A percentile compares a stretch with the other conserved stretches of the same genome.
These are phyloP conservation scores for Fusarium scirpi DNA, from an alignment of 2,329 filamentous ascomycete genomes.

Conservation along the genomic window DNA sequence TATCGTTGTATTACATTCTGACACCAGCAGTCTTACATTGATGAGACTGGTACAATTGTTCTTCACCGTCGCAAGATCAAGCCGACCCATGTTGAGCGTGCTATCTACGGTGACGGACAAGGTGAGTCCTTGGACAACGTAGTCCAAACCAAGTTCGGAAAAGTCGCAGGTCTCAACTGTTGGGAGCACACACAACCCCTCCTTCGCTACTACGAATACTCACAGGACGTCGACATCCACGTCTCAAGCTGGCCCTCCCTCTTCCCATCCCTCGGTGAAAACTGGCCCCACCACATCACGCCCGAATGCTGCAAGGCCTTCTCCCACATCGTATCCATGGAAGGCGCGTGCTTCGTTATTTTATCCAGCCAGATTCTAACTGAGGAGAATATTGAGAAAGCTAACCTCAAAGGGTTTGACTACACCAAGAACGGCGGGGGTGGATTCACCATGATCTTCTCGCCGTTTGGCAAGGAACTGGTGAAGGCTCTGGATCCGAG, in stretches of 20 bases:
- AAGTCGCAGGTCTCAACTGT: slow-evolving; percentile 58
- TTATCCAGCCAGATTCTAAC: slow-evolving; percentile 62
- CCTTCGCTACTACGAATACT: slow-evolving; percentile 16
- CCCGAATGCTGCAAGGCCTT: slow-evolving; percentile 48
- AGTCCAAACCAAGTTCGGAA: not conserved
- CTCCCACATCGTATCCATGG: slow-evolving; percentile 66
- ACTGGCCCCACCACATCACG: slow-evolving; percentile 45
- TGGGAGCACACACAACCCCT: slow-evolving; percentile 48
- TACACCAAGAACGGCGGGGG: slow-evolving; percentile 39
- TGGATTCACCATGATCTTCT: slow-evolving; percentile 49
- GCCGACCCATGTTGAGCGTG: slow-evolving; percentile 64
- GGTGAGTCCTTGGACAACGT: not conserved
- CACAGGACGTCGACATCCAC: slow-evolving; percentile 18
- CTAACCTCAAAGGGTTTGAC: slow-evolving; percentile 49
- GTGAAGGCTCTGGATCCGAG: slow-evolving; percentile 43
- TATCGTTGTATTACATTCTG: accelerated
- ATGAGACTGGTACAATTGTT: slow-evolving; percentile 53
- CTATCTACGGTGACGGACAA: slow-evolving; percentile 59
- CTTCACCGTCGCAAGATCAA: slow-evolving; percentile 62
- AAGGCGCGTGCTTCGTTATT: slow-evolving; percentile 66
- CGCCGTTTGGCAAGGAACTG: slow-evolving; percentile 48
- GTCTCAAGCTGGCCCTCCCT: slow-evolving; percentile 19
- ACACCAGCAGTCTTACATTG: slow-evolving; percentile 56
- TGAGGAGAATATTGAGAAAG: slow-evolving; percentile 50
- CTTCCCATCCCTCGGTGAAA: not conserved